These are phyloP conservation scores for Scheffersomyces stipitis DNA, from an alignment of 805 yeast species.

Conservation along the genomic window DNA sequence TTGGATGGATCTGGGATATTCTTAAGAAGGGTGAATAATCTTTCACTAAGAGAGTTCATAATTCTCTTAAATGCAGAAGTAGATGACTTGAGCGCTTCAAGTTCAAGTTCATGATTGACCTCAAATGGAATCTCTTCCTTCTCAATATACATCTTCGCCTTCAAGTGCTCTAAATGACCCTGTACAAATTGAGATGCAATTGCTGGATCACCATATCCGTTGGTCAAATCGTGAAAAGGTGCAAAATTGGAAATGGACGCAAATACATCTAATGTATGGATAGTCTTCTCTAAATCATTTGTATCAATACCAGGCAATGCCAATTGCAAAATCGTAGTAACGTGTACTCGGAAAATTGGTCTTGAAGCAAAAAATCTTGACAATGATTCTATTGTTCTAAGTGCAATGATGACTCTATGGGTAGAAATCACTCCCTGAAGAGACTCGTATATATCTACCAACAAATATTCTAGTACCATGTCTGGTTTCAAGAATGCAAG, in stretches of 20 bases:
- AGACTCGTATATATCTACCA: constrained; percentile 77
- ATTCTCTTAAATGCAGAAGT: constrained; percentile 68
- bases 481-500: constrained; percentile 63
- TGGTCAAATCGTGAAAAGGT: constrained; percentile 65
- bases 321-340: constrained; percentile 69
- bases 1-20: constrained; percentile 60
- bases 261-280: constrained; percentile 65
- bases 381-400: constrained; percentile 64
- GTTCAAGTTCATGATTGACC: constrained; percentile 46
- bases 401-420: constrained; percentile 74
- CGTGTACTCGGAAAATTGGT: constrained; percentile 71
- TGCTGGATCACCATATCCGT: constrained; percentile 38
- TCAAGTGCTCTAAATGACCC: constrained; percentile 59
- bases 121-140: constrained; percentile 26
- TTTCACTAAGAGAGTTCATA: constrained; percentile 53
- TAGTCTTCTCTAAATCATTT: constrained; percentile 76
- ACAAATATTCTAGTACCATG: constrained; percentile 49
- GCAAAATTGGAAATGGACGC: constrained; percentile 69
- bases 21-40: constrained; percentile 65
- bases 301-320: constrained; percentile 82
- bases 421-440: constrained; percentile 68
- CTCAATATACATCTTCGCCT: constrained; percentile 34
- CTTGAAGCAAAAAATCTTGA: constrained; percentile 64
- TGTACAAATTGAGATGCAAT: constrained; percentile 57
- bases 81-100: constrained; percentile 66